phyloP scores from a whole-genome alignment of 2,329 filamentous ascomycete genomes.

The Calonectria hongkongensis region DNA sequence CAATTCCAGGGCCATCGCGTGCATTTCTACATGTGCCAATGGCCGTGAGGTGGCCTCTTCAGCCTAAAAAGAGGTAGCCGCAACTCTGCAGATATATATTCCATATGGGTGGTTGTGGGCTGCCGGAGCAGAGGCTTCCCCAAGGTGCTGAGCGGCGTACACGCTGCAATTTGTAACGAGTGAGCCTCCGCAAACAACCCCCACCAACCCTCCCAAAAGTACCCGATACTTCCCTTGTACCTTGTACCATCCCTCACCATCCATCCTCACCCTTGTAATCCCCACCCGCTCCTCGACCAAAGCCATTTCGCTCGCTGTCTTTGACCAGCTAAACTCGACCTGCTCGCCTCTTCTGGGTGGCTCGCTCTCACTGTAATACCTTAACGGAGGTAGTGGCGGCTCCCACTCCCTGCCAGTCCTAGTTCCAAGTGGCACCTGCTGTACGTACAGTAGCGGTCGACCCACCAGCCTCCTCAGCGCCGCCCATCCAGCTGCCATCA shows the following conservation, averaged over 20 bases:
- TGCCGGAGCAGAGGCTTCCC: not conserved
- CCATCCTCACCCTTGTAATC: constrained; percentile 6
- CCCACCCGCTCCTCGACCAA: constrained; percentile 8
- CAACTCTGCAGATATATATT: not conserved
- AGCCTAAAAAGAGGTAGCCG: not conserved
- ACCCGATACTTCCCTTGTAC: constrained; percentile 31
- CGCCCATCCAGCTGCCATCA: constrained; percentile 28
- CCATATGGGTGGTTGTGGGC: too few species aligned
- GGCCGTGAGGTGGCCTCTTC: not conserved
- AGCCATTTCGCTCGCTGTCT: not conserved
- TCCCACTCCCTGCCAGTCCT: constrained; percentile 24
- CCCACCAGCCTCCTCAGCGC: constrained; percentile 50
- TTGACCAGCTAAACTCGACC: constrained; percentile 19
- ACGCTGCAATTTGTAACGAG: constrained; percentile 12
- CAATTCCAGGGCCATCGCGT: not conserved
- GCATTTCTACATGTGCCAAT: not conserved
- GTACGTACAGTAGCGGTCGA: constrained; percentile 31
- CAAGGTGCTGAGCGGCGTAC: not conserved
- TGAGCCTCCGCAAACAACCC: constrained; percentile 10
- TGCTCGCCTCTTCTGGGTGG: constrained; percentile 13
- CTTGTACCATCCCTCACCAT: constrained; percentile 7
- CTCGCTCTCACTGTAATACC: constrained; percentile 7
- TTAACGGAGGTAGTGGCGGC: constrained; percentile 2
- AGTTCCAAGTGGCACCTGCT: constrained; percentile 20
- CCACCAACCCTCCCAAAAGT: constrained; percentile 32